phyloP scores from a whole-genome alignment of 768 basidiomycete genomes.

The Panus rudis region DNA sequence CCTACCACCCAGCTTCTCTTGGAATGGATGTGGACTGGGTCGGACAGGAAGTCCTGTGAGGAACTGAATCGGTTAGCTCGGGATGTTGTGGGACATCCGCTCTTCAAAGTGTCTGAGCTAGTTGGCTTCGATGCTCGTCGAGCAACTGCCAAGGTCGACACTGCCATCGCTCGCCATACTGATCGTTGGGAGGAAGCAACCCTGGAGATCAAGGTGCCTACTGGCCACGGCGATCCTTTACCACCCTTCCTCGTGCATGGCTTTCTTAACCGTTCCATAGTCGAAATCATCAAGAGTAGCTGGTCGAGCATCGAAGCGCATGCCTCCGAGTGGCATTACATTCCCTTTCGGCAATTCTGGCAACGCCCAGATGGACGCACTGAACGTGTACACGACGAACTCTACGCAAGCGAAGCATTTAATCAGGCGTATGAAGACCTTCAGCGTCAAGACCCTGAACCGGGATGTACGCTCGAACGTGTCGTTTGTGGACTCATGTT shows the following conservation, averaged over 20 bases:
- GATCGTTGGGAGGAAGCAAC: conserved; percentile 1
- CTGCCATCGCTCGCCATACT: background rate
- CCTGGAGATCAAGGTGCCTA: background rate
- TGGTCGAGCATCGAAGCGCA: background rate
- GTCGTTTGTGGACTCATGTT: conserved; percentile 17
- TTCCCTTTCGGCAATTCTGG: conserved; percentile 4
- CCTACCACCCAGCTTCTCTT: background rate
- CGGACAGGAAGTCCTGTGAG: background rate
- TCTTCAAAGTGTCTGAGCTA: background rate
- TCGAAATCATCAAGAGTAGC: conserved; percentile 1
- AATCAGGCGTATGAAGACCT: conserved; percentile 10
- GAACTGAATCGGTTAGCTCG: background rate
- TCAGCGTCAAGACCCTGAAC: conserved; percentile 7
- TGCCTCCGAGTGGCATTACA: background rate
- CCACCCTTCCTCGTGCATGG: conserved; percentile 1
- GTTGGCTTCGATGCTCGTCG: background rate
- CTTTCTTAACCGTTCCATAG: conserved; percentile 1
- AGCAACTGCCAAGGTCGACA: background rate
- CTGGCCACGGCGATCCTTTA: background rate
- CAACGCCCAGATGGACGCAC: background rate
- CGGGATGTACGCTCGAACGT: conserved; percentile 9
- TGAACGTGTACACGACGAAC: conserved; percentile 17
- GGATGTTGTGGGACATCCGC: background rate
- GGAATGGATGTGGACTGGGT: conserved; percentile 3
- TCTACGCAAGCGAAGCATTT: conserved; percentile 17